Evolutionary conservation across 805 yeast species (phyloP), one percentile per base, ranked within the genome.

Genomic region (Lipomyces sp.): DNA sequence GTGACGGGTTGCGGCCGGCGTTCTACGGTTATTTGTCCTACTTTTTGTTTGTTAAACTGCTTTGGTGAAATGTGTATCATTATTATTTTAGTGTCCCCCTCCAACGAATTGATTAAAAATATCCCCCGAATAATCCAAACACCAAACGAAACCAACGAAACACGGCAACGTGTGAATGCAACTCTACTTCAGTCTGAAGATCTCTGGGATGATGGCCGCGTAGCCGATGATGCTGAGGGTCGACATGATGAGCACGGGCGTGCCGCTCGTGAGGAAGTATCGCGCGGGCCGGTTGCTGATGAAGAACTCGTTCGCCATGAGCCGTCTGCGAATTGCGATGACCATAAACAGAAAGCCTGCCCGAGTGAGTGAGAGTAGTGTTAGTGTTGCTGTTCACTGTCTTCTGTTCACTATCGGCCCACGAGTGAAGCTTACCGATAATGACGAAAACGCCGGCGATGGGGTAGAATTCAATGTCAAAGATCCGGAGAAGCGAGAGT

Each of bases 381-480:
- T 32, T 40, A 35, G 29, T 4, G 6, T 13, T n/a, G n/a, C n/a
- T n/a, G n/a, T n/a, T n/a, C n/a, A n/a, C 29, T 26, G 6, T 6
- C 29, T 10, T 26, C 29, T 26, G 29, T 26, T 7, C 10, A 6
- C 29, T 14, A 41, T 6, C 39, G 13, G 1, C 7, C 2, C n/a
- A 18, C 14, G 18, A 16, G n/a, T n/a, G n/a, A n/a, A n/a, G n/a
- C 50, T 19, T 35, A 54, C 58, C 58, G 24, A 54, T 46, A n/a
- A 43, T 43, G 33, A 48, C 41, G 41, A 51, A 54, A 35, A 34
- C 45, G 16, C 53, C 57, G 10, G 59, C 62, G 21, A 60, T 55
- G 2, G 63, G 58, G 38, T 47, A 50, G 54, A 61, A 59, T 33
- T 47, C 57, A 21, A 48, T 50, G 23, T 49, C 50, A 18, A 51